Evolutionary conservation across 805 yeast genomes (phyloP), one percentile per base, ranked within the genome.

Genomic region (Kodamaea fukazawae): DNA sequence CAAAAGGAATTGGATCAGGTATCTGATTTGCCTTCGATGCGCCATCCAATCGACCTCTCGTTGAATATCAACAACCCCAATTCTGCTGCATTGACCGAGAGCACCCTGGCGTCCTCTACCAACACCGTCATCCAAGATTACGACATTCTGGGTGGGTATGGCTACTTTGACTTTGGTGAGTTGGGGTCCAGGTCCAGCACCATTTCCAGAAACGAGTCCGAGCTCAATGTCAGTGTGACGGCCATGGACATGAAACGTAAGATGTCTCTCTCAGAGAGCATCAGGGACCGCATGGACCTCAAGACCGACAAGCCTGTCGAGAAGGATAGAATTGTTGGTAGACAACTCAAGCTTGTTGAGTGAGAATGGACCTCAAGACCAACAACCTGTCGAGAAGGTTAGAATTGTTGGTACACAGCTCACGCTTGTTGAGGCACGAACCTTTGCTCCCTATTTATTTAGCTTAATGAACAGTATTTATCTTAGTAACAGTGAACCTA

Each of bases 91-190:
- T 48, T 55, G 32, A 36, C 40, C 8, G 53, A 53, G 17, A 47
- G 37, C 23, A 38, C 42, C 18, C 32, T 16, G 29, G 31, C 43
- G 2, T 14, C 17, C 23, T 41, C 42, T 7, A 34, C 23, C 9
- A 29, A 41, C 18, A 43, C 34, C n/a, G 32, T 30, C 30, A 54
- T 42, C 49, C 68, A 58, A 37, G 61, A 59, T 25, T 65, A 51
- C 44, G 57, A 57, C 40, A 50, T 76, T 41, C 66, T 88, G 29
- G 91, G 96, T 32, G 96, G 96, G 2, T 89, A 89, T 59, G 96
- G 90, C 27, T 85, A 86, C 59, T 86, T 86, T 57, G 93, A 85
- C 50, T 71, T 81, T 46, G 87, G 83, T 8, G 75, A 74, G 45
- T 79, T 83, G 47, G 81, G 81, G 42, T 55, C 76, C 40, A 70